Evolutionary conservation across 2,329 filamentous ascomycete species (phyloP).

Genomic region (Neonectria hederae): DNA sequence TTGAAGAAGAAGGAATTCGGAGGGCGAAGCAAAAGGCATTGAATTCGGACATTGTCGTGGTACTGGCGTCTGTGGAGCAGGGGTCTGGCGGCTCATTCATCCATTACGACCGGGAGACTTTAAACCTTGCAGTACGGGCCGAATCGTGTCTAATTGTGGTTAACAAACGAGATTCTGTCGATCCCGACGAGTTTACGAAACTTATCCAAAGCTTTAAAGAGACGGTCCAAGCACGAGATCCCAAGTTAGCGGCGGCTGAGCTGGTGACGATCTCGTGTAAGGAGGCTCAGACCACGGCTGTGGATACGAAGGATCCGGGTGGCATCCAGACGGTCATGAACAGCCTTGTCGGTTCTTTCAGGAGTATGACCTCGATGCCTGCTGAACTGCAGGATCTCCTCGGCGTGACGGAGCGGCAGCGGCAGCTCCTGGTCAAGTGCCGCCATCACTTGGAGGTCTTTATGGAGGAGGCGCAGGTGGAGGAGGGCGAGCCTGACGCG

Average conservation of each 20-base stretch:
- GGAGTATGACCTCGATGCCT: slow-evolving; percentile 74
- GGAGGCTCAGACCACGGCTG: slow-evolving; percentile 55
- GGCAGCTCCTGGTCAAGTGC: slow-evolving; percentile 80
- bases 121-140: slow-evolving; percentile 61
- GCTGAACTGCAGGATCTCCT: slow-evolving; percentile 83
- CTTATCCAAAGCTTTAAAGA: slow-evolving; percentile 54
- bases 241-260: slow-evolving; percentile 47
- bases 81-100: slow-evolving; percentile 53
- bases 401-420: slow-evolving; percentile 90
- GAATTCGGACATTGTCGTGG: slow-evolving; percentile 86
- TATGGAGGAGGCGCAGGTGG: slow-evolving; percentile 63
- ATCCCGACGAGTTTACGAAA: slow-evolving; percentile 44
- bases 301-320: slow-evolving; percentile 60
- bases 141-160: slow-evolving; percentile 63
- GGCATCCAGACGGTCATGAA: slow-evolving; percentile 75
- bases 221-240: slow-evolving; percentile 25
- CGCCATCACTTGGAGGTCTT: slow-evolving; percentile 78
- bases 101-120: slow-evolving; percentile 63
- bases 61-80: slow-evolving; percentile 78
- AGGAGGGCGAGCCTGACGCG: slow-evolving; percentile 58
- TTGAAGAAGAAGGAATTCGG: slow-evolving; percentile 91
- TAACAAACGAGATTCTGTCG: slow-evolving; percentile 69
- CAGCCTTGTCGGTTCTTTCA: slow-evolving; percentile 74
- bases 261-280: slow-evolving; percentile 75
- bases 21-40: slow-evolving; percentile 82